Base-by-base conservation (phyloP, 2,329 filamentous ascomycete genomes). In the Elsinoe ampelina region DNA sequence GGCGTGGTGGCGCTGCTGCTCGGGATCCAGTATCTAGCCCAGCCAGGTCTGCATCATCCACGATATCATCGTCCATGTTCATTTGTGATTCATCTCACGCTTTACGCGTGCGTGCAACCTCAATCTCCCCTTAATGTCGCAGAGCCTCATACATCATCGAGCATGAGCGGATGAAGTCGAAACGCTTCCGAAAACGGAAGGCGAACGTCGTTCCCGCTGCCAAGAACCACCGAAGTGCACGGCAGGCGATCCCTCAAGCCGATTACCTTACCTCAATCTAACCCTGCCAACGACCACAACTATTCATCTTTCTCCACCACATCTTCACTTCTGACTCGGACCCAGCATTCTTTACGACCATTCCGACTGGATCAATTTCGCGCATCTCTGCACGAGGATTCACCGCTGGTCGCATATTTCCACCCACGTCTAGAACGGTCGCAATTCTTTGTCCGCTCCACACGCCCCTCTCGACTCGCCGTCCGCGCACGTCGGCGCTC, bases 31-130 rank as follows among this genome's bases (percentile, higher is more conserved):
- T 67, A 42, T 72, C 65, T 48, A 76, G 73, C 45, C 73, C 74
- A 45, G 69, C 43, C 10, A 59, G 12, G 19, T 58, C 59, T 15
- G 6, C 66, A 62, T 77, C 71, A 50, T 76, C 75, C 6, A 69
- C 75, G 58, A 74, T 77, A 30, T 77, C 74, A 54, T 77, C 75
- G 51, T 75, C 73, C 73, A 75, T 75, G 43, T 13, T 39, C 26
- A 10, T 11, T 12, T 15, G 13, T 26, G 41, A 12, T 26, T 13
- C 4, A 5, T 30, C 26, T 30, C 26, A 30, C 26, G 7, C 26
- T 8, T 8, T 7, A 30, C 26, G 7, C 26, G 26, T 30, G 26
- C 7, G 5, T 30, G 26, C 26, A 30, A 30, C 7, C 26, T 5
- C 58, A 47, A 20, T 43, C 54, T 41, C 20, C 20, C 42, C 13